phyloP scores from a whole-genome alignment of 352 stramenopile genomes.

The Phytophthora pini region DNA sequence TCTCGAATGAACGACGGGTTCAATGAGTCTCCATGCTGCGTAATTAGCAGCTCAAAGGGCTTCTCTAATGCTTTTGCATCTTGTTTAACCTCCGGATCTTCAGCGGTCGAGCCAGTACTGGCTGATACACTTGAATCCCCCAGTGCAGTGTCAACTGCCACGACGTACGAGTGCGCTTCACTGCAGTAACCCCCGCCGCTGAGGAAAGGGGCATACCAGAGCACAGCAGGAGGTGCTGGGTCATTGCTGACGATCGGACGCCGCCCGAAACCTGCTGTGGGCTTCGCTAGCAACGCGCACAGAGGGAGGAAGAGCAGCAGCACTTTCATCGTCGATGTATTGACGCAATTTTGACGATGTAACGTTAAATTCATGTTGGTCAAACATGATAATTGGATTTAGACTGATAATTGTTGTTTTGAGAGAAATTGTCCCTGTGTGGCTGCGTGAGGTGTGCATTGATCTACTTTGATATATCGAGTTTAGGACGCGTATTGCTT shows the following conservation, averaged over 20 bases:
- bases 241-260: background rate
- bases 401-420: constrained; percentile 1
- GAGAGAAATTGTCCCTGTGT: background rate
- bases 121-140: constrained; percentile 1
- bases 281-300: constrained; percentile 12
- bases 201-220: constrained; percentile 93
- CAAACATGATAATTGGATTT: constrained; percentile 5
- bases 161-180: constrained; percentile 90
- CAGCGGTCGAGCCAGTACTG: background rate
- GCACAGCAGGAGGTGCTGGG: constrained; percentile 44
- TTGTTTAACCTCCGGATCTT: constrained; percentile 19
- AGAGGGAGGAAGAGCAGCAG: constrained; percentile 11
- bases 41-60: constrained; percentile 69
- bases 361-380: constrained; percentile 9
- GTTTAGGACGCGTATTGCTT: constrained; percentile 90
- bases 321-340: constrained; percentile 10
- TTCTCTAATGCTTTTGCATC: background rate
- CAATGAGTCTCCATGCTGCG: constrained; percentile 71
- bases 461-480: background rate
- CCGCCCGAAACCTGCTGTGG: constrained; percentile 8
- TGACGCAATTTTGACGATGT: constrained; percentile 27
- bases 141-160: constrained; percentile 58
- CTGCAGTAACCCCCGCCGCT: constrained; percentile 93
- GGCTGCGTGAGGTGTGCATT: background rate
- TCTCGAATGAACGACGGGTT: constrained; percentile 75